Evolutionary conservation across 179 eudicot species (phyloP).

Genomic region (Spinacia oleracea): DNA sequence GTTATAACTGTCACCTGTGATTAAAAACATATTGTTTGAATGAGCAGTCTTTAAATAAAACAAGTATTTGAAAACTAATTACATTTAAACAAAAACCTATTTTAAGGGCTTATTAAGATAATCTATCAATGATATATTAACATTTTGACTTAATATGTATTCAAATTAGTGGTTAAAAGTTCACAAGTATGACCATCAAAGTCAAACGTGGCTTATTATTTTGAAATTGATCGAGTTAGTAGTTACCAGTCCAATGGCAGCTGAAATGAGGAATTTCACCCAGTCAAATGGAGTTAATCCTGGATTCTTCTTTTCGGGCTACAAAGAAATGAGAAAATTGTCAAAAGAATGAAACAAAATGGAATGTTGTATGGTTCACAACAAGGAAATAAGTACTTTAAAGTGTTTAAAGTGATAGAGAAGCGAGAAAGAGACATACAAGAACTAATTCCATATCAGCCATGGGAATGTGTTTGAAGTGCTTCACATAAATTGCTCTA

Average conservation of each 20-base stretch:
- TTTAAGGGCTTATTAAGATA: neutral
- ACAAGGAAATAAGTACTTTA: neutral
- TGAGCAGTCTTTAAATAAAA: constrained; percentile 5
- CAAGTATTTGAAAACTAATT: constrained; percentile 2
- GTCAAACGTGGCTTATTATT: neutral
- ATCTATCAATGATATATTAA: neutral
- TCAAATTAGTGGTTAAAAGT: neutral
- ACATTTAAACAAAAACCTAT: neutral
- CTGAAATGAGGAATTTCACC: constrained; percentile 84
- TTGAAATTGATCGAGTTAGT: constrained; percentile 9
- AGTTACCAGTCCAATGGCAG: constrained; percentile 85
- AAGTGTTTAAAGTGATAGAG: no score
- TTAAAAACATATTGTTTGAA: neutral
- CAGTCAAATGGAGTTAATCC: constrained; percentile 91
- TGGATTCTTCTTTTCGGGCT: constrained; percentile 97
- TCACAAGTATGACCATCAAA: neutral
- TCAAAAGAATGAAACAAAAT: neutral
- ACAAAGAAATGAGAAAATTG: constrained; percentile 16
- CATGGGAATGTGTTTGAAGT: constrained; percentile 93
- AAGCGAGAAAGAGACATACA: constrained; percentile 37
- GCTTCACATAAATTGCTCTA: constrained; percentile 77
- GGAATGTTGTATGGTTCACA: neutral
- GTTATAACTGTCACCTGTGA: constrained; percentile 72
- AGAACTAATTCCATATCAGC: constrained; percentile 96
- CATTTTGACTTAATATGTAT: neutral